phyloP scores from a whole-genome alignment of 1,284 basidiomycete genomes.

The Cutaneotrichosporon sp. region DNA sequence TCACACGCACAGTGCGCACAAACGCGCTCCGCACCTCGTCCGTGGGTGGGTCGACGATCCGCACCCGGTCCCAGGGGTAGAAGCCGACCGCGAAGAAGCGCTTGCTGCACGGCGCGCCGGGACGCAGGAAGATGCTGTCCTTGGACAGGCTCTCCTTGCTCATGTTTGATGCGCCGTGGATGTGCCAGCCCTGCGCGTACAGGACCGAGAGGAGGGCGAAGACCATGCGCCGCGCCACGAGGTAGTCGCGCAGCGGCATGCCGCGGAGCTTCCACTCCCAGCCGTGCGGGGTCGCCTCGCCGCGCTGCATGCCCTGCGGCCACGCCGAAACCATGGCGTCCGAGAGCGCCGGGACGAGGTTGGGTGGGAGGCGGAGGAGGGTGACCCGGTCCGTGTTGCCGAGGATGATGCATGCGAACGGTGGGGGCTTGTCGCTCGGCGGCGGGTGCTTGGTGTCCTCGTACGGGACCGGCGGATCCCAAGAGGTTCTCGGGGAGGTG shows the following conservation, averaged over 20 bases:
- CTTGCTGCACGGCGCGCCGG: background rate
- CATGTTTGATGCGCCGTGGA: background rate
- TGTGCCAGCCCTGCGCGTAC: background rate
- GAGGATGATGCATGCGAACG: background rate
- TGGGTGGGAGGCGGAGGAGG: background rate
- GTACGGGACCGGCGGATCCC: too few species aligned
- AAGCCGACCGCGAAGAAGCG: background rate
- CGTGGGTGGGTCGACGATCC: background rate
- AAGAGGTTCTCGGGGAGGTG: too few species aligned
- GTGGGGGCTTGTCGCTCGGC: too few species aligned
- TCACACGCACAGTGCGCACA: background rate
- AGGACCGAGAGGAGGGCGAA: background rate
- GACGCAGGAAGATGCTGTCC: background rate
- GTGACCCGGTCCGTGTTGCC: background rate
- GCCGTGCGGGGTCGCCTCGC: background rate
- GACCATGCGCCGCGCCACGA: background rate
- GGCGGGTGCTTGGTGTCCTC: too few species aligned
- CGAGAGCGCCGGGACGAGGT: background rate
- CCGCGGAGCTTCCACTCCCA: conserved; percentile 6
- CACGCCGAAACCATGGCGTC: background rate
- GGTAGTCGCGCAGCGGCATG: background rate
- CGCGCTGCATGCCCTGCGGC: background rate
- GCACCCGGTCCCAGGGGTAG: background rate
- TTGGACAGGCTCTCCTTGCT: background rate
- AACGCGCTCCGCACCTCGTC: background rate